Evolutionary conservation across 495 filamentous ascomycete genomes (phyloP), one percentile per base, ranked within the genome.

Genomic region (Aspergillus wentii): DNA sequence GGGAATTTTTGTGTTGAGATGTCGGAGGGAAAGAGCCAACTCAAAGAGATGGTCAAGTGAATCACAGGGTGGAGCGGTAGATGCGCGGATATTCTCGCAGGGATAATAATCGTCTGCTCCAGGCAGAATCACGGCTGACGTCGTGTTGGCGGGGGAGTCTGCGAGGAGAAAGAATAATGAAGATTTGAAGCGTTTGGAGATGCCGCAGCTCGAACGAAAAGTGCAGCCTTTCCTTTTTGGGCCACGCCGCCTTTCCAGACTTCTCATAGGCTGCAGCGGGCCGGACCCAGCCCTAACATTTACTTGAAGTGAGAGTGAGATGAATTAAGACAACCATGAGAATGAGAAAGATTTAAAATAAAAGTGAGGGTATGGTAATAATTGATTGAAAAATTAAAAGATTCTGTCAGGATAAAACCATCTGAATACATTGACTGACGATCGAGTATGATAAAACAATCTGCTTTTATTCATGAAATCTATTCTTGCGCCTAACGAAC

Each of bases 141-240:
- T 37, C 33, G 28, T 46, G 43, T 33, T 17, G 21, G 27, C 20
- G 41, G 20, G 26, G 27, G 30, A 28, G 38, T 31, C 37, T 32
- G 42, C 33, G 43, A 42, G 37, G 43, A 31, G n/a, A n/a, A 37
- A 32, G 46, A 48, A 56, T 40, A 40, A 49, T 53, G 52, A 61
- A 61, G 61, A 58, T 63, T 64, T 57, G 55, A 57, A 49, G 54
- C 37, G 44, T 39, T 62, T 56, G 47, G 54, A 59, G 52, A 54
- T 57, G 52, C 48, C 47, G 49, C 38, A 51, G 42, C 45, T 49
- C 38, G 7, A 35, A 33, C 22, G 35, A 33, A 48, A 52, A 52
- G 55, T 53, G 51, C 44, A 52, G 48, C 62, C 40, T 68, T 68
- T 47, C 64, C 64, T 46, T 22, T 61, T 68, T 64, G 52, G 58